Percentiles rank a stretch among this genome's conserved stretches.
phyloP scores from a whole-genome alignment of 805 yeast species.

The Zygosaccharomyces bisporus region DNA sequence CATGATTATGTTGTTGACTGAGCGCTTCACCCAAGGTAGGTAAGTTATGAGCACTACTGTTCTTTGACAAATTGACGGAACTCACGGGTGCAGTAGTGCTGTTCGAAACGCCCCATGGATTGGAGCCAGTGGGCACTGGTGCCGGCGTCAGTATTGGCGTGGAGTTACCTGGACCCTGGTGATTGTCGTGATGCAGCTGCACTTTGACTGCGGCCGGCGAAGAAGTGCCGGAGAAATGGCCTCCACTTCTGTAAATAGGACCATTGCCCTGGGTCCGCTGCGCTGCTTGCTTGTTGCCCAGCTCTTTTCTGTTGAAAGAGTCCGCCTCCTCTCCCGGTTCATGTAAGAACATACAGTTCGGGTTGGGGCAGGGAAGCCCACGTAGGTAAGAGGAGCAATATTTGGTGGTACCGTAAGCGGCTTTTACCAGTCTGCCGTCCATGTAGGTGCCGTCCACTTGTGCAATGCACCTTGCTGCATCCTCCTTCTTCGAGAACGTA shows the following conservation, averaged over 20 bases:
- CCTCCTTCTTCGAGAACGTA: slow-evolving; percentile 88
- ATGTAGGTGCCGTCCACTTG: slow-evolving; percentile 89
- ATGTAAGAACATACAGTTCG: slow-evolving; percentile 97
- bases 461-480: slow-evolving; percentile 88
- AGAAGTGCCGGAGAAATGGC: slow-evolving; percentile 21
- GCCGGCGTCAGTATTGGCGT: slow-evolving; percentile 35
- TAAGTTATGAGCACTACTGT: slow-evolving; percentile 25
- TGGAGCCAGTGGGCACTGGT: slow-evolving; percentile 32
- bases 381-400: slow-evolving; percentile 95
- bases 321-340: slow-evolving; percentile 99
- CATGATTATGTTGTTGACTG: slow-evolving; percentile 7
- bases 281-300: slow-evolving; percentile 31
- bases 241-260: slow-evolving; percentile 14
- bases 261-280: slow-evolving; percentile 11
- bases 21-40: slow-evolving; percentile 31
- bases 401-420: slow-evolving; percentile 98
- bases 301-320: slow-evolving; percentile 70
- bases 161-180: slow-evolving; percentile 15
- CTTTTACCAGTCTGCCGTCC: slow-evolving; percentile 85
- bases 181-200: slow-evolving; percentile 27
- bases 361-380: slow-evolving; percentile 96
- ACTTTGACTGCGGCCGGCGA: slow-evolving; percentile 34
- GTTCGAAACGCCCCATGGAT: slow-evolving; percentile 37
- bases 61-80: slow-evolving; percentile 25
- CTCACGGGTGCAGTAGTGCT: slow-evolving; percentile 30